Percentiles rank a stretch among this genome's conserved stretches.
phyloP scores from a whole-genome alignment of 2,329 filamentous ascomycete genomes.

The Penicillium sp. region DNA sequence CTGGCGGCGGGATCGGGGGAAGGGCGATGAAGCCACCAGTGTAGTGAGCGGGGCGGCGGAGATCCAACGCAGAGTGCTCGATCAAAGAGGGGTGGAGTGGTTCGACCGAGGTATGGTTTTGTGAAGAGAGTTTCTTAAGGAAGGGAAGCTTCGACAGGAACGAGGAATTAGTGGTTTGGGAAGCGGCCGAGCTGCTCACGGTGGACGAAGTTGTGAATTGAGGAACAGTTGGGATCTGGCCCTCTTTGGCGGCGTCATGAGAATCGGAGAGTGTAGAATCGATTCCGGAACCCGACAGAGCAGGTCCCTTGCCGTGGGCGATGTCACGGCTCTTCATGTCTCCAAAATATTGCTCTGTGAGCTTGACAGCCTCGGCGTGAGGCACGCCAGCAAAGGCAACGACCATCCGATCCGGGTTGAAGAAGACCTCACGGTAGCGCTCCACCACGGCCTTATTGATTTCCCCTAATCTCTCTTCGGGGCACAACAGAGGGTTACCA shows the following conservation, averaged over 20 bases:
- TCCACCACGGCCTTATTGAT: constrained; percentile 75
- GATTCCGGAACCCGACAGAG: constrained; percentile 57
- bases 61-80: constrained; percentile 53
- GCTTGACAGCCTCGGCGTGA: constrained; percentile 73
- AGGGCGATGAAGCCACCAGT: constrained; percentile 91
- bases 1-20: constrained; percentile 73
- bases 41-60: constrained; percentile 72
- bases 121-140: constrained; percentile 79
- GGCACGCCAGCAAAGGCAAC: constrained; percentile 92
- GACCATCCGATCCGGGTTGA: constrained; percentile 85
- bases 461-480: constrained; percentile 72
- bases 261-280: constrained; percentile 50
- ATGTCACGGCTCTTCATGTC: constrained; percentile 70
- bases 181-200: constrained; percentile 33
- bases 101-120: constrained; percentile 57
- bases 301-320: constrained; percentile 47
- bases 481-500: constrained; percentile 89
- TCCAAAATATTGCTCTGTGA: constrained; percentile 85
- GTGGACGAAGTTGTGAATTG: constrained; percentile 44
- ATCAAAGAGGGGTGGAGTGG: constrained; percentile 51
- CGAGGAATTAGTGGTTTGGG: constrained; percentile 55
- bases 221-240: constrained; percentile 35
- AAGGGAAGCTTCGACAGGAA: constrained; percentile 84
- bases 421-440: constrained; percentile 80
- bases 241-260: constrained; percentile 28